phyloP scores from a whole-genome alignment of 1,139 yeast genomes.

The Debaryomyces robertsiae region DNA sequence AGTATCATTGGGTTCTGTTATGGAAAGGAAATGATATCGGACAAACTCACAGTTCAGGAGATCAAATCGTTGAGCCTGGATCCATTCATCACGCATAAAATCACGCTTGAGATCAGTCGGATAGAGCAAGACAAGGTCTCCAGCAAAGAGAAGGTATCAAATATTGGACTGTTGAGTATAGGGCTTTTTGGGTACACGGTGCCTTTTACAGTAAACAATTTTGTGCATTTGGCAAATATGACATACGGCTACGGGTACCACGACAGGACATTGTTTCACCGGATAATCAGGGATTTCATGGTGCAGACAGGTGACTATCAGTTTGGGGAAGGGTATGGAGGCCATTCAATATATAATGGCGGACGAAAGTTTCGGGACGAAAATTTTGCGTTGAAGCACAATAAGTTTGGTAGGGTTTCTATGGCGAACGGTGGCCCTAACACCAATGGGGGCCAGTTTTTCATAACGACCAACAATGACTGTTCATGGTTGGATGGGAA shows the following conservation, averaged over 20 bases:
- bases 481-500: slow-evolving; percentile 51
- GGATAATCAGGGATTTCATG: slow-evolving; percentile 42
- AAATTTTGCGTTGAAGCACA: slow-evolving; percentile 36
- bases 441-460: slow-evolving; percentile 46
- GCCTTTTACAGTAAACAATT: slow-evolving; percentile 44
- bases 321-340: slow-evolving; percentile 31
- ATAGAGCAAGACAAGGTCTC: slow-evolving; percentile 17
- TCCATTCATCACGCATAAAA: slow-evolving; percentile 32
- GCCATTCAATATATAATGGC: slow-evolving; percentile 34
- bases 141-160: background rate
- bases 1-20: background rate
- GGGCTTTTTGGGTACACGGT: slow-evolving; percentile 35
- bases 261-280: slow-evolving; percentile 31
- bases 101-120: slow-evolving; percentile 25
- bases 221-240: slow-evolving; percentile 35
- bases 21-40: background rate
- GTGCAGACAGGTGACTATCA: slow-evolving; percentile 45
- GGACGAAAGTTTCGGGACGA: slow-evolving; percentile 38
- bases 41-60: slow-evolving; percentile 6
- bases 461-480: slow-evolving; percentile 34
- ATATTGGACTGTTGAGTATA: slow-evolving; percentile 14
- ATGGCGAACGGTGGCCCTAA: slow-evolving; percentile 48
- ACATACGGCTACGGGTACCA: slow-evolving; percentile 40
- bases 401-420: slow-evolving; percentile 41
- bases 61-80: slow-evolving; percentile 22